A percentile compares a stretch with the other conserved stretches of the same genome.
Conservation (phyloP, 1,284 basidiomycete species). For the Naganishia cerealis region DNA sequence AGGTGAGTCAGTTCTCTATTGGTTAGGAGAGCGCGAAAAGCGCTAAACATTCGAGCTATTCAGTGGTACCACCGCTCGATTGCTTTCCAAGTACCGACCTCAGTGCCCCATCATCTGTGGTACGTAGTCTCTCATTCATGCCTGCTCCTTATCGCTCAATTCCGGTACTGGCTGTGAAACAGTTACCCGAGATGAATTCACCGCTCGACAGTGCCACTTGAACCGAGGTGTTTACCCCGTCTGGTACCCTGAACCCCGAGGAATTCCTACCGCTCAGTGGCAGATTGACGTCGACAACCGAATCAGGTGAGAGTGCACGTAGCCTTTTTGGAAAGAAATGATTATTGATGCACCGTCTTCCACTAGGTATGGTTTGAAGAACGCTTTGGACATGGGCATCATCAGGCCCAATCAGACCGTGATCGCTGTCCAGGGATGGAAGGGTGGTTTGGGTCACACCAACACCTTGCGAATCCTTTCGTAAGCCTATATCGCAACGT, state of each 20-base stretch:
- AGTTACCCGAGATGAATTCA: conserved; percentile 96
- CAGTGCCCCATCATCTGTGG: conserved; percentile 90
- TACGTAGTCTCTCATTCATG: conserved; percentile 52
- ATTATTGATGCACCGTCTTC: neutral
- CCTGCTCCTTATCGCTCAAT: neutral
- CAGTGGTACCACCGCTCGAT: conserved; percentile 84
- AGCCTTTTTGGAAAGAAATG: conserved; percentile 8
- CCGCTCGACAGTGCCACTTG: conserved; percentile 92
- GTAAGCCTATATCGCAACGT: conserved; percentile 28
- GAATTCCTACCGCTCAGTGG: conserved; percentile 85
- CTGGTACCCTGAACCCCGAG: conserved; percentile 87
- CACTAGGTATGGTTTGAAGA: conserved; percentile 80
- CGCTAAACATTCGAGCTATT: neutral
- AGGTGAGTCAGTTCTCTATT: conserved; percentile 33
- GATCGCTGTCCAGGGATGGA: conserved; percentile 97
- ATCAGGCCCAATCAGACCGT: conserved; percentile 87
- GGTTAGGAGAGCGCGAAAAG: neutral
- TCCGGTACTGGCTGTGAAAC: conserved; percentile 25
- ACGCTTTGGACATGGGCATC: conserved; percentile 82
- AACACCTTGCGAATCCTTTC: conserved; percentile 56
- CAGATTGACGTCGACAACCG: conserved; percentile 80
- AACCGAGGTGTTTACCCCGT: conserved; percentile 97
- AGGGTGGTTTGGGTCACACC: conserved; percentile 87
- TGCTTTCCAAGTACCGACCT: conserved; percentile 96
- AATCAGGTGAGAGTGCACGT: conserved; percentile 44